These are phyloP conservation scores for Chalciporus sphaerocephalus DNA, from an alignment of 768 basidiomycete species.

Conservation along the genomic window DNA sequence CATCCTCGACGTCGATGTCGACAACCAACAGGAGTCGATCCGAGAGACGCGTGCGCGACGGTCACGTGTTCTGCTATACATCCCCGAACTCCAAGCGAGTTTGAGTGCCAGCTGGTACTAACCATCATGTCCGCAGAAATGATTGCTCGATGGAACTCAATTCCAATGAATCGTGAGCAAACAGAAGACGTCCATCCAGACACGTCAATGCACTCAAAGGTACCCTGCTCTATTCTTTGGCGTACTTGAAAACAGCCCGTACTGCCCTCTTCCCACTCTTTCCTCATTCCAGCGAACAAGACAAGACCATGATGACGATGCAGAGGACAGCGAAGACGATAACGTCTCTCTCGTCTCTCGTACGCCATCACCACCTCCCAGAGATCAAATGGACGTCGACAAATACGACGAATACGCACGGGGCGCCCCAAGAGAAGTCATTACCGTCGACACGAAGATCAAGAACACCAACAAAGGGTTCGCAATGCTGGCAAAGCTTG, in stretches of 20 bases:
- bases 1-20: slow-evolving; percentile 38
- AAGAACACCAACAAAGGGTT: slow-evolving; percentile 79
- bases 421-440: slow-evolving; percentile 52
- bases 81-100: too few species aligned
- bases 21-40: background rate
- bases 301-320: slow-evolving; percentile 30
- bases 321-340: slow-evolving; percentile 56
- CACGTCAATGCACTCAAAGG: slow-evolving; percentile 48
- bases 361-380: slow-evolving; percentile 62
- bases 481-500: slow-evolving; percentile 72
- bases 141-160: slow-evolving; percentile 71
- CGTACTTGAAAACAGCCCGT: slow-evolving; percentile 41
- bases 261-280: slow-evolving; percentile 51
- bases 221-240: slow-evolving; percentile 56
- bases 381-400: slow-evolving; percentile 50
- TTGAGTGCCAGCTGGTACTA: background rate
- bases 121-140: slow-evolving; percentile 56
- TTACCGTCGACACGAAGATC: slow-evolving; percentile 80
- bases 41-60: background rate
- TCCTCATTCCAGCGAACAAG: slow-evolving; percentile 60
- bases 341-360: slow-evolving; percentile 70
- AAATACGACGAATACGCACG: slow-evolving; percentile 65
- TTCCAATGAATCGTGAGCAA: slow-evolving; percentile 43
- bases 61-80: slow-evolving; percentile 27
- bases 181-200: slow-evolving; percentile 18